These are phyloP conservation scores for Aspergillus ustus DNA, from an alignment of 2,329 filamentous ascomycete species.

Conservation along the genomic window DNA sequence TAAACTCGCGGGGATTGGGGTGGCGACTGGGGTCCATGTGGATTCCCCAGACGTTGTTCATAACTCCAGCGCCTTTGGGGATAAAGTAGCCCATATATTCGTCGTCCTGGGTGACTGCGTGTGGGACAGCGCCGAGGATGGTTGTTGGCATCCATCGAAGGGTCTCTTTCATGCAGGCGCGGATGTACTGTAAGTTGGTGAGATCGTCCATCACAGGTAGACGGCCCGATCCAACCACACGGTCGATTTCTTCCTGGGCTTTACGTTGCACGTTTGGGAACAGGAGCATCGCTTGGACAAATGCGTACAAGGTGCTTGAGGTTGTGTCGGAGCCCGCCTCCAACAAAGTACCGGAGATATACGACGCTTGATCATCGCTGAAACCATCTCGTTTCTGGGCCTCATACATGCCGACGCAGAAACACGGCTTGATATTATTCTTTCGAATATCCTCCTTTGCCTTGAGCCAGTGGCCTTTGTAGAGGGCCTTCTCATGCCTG, in stretches of 20 bases:
- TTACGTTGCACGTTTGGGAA: slow-evolving; percentile 49
- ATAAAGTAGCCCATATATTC: slow-evolving; percentile 55
- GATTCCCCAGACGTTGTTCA: slow-evolving; percentile 52
- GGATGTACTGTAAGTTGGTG: slow-evolving; percentile 43
- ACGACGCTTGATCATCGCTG: slow-evolving; percentile 39
- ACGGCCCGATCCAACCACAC: slow-evolving; percentile 53
- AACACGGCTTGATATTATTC: slow-evolving; percentile 36
- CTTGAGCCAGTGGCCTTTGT: slow-evolving; percentile 48
- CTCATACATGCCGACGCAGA: slow-evolving; percentile 31
- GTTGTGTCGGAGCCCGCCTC: slow-evolving; percentile 59
- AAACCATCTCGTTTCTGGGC: slow-evolving; percentile 39
- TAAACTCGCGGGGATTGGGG: slow-evolving; percentile 44
- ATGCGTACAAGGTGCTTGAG: slow-evolving; percentile 53
- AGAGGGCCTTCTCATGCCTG: slow-evolving; percentile 48
- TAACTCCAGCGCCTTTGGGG: slow-evolving; percentile 53
- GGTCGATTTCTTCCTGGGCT: slow-evolving; percentile 45
- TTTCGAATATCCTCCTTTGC: slow-evolving; percentile 41
- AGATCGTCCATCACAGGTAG: slow-evolving; percentile 51
- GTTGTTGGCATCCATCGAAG: slow-evolving; percentile 57
- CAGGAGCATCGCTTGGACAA: slow-evolving; percentile 55
- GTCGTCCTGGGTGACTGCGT: slow-evolving; percentile 55
- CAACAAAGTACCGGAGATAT: slow-evolving; percentile 35
- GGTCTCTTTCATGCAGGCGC: slow-evolving; percentile 60
- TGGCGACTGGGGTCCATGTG: slow-evolving; percentile 49
- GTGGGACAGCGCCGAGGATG: slow-evolving; percentile 51